phyloP scores from a whole-genome alignment of 2,329 filamentous ascomycete species.

The Colletotrichum zoysiae region DNA sequence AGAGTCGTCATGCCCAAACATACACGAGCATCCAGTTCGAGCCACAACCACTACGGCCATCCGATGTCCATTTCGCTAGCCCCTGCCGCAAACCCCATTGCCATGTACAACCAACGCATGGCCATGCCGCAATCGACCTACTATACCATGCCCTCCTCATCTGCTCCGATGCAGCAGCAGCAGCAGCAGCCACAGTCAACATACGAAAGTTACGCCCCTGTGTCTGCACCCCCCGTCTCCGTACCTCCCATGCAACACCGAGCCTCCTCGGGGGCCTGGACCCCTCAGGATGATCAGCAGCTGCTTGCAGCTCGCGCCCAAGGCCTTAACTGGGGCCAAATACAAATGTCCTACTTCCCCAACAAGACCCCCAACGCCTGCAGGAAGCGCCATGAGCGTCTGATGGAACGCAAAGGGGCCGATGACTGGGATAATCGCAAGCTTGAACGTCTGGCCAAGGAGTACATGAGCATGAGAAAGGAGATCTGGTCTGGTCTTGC shows the following conservation, averaged over 20 bases:
- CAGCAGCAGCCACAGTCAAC: conserved; percentile 39
- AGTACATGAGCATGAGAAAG: conserved; percentile 83
- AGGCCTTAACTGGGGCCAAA: conserved; percentile 86
- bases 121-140: conserved; percentile 55
- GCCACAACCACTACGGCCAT: conserved; percentile 51
- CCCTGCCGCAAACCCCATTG: conserved; percentile 53
- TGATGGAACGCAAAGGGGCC: conserved; percentile 80
- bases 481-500: conserved; percentile 86
- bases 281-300: conserved; percentile 77
- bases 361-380: conserved; percentile 86
- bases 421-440: conserved; percentile 85
- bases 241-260: conserved; percentile 60
- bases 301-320: conserved; percentile 78
- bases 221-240: conserved; percentile 49
- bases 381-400: conserved; percentile 87
- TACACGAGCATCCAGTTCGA: conserved; percentile 55
- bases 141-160: conserved; percentile 54
- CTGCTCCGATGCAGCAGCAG: conserved; percentile 53
- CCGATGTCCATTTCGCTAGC: conserved; percentile 57
- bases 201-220: conserved; percentile 57
- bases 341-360: conserved; percentile 81
- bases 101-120: conserved; percentile 58
- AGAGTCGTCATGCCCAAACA: conserved; percentile 60
- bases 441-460: conserved; percentile 79
- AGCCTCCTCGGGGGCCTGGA: conserved; percentile 78